Evolutionary conservation across 345 rosid genomes (phyloP), one percentile per base, ranked within the genome.

Genomic region (Bretschneidera sinensis): DNA sequence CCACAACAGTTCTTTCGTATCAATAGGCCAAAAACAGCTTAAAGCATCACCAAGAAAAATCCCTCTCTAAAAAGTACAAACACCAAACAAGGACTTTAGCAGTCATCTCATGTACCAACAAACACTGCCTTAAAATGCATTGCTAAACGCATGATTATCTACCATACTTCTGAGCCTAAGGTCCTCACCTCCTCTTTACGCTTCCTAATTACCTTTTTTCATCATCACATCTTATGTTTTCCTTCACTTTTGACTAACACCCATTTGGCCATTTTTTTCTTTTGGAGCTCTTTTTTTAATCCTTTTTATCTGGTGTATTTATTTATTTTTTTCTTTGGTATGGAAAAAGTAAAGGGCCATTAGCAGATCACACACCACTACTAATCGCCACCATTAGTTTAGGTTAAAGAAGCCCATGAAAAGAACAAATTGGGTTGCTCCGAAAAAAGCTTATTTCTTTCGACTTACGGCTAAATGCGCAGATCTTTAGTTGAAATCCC

Each of bases 401-500:
- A 31, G 7, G 17, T 49, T 33, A 24, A 10, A 57, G 25, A 39
- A 45, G 17, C 52, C 0, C 17, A n/a, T 53, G 33, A 21, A 34
- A 49, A 49, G 17, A 14, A 25, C n/a, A 17, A 39, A 43, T 1
- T 59, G 43, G 43, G 43, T 35, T 69, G 34, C 43, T 17, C 24
- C 43, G 16, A 13, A 35, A 57, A 50, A 61, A 24, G 62, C 20
- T 62, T 57, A 35, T 9, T 45, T 55, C 67, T 68, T 65, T 69
- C 43, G 31, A 24, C 61, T 59, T 60, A 5, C 25, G 54, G 70
- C 43, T 62, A 54, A 65, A 56, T 65, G 33, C 16, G 6, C 59
- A 68, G 60, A 71, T 68, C 73, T 71, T 67, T 65, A 25, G 21
- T 28, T 62, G 33, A 20, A n/a, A 63, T 60, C 65, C 18, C 55